Evolutionary conservation across 139 green algal genomes (phyloP).

Genomic region (Yamagishiella unicocca): DNA sequence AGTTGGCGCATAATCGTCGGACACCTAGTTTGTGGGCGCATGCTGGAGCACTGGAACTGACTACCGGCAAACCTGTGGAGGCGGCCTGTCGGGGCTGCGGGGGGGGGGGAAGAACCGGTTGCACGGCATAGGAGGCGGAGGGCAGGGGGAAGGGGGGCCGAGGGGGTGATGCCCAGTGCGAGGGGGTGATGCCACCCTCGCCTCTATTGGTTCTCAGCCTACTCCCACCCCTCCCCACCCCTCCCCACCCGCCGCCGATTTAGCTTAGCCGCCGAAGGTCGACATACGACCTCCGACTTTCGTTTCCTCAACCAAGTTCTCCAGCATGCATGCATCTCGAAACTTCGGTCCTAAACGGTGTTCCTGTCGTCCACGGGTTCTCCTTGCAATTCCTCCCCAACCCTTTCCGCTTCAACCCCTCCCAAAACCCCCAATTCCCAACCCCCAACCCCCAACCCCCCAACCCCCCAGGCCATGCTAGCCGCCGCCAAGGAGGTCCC

Average conservation of each 20-base stretch:
- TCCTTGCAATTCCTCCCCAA: neutral
- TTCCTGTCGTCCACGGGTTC: neutral
- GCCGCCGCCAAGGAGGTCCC: neutral
- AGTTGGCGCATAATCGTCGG: no score
- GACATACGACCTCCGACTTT: neutral
- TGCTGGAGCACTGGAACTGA: neutral
- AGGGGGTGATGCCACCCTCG: no score
- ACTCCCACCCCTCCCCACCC: no score
- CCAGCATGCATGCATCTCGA: neutral
- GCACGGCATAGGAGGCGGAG: no score
- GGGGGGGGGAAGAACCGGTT: no score
- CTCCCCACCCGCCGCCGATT: no score
- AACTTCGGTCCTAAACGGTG: no score
- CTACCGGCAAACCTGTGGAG: neutral
- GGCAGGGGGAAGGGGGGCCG: no score
- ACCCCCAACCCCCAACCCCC: neutral
- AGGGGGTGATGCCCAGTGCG: no score
- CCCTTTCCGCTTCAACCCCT: neutral
- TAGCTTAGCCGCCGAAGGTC: no score
- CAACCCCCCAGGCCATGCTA: constrained; percentile 16
- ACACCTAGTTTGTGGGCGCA: neutral
- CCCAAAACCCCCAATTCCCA: neutral
- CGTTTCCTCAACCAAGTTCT: neutral
- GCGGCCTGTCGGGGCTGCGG: no score
- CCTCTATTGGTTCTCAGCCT: no score